Conservation (phyloP, 768 basidiomycete genomes). For the Amanita inopinata region DNA sequence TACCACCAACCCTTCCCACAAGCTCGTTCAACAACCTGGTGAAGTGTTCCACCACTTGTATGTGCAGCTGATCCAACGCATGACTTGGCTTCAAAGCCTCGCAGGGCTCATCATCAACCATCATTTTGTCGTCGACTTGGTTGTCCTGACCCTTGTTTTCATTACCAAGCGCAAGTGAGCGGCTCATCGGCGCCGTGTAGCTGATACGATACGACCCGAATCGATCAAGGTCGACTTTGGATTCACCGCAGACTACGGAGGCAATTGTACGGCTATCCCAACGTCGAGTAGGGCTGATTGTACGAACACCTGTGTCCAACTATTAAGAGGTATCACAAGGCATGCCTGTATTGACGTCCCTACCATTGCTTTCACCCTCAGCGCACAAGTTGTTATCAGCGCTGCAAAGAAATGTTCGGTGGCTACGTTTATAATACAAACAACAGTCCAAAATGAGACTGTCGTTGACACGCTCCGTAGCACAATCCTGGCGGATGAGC, state of each 20-base stretch:
- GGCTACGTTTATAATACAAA: conserved; percentile 41
- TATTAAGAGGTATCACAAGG: background rate
- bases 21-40: conserved; percentile 48
- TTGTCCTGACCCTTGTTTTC: conserved; percentile 11
- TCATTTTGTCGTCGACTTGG: conserved; percentile 40
- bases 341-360: background rate
- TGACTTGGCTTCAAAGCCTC: conserved; percentile 37
- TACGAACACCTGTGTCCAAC: conserved; percentile 19
- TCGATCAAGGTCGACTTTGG: conserved; percentile 20
- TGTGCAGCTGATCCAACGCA: conserved; percentile 55
- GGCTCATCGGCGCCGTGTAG: conserved; percentile 21
- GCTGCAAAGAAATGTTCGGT: conserved; percentile 53
- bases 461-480: conserved; percentile 47
- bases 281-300: conserved; percentile 26
- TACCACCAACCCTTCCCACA: conserved; percentile 42
- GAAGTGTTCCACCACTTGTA: conserved; percentile 64
- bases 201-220: conserved; percentile 34
- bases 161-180: conserved; percentile 7
- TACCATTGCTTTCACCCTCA: conserved; percentile 17
- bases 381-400: conserved; percentile 60
- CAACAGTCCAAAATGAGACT: conserved; percentile 70
- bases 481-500: conserved; percentile 12
- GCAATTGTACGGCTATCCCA: conserved; percentile 49
- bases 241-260: conserved; percentile 31
- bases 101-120: conserved; percentile 47